phyloP scores from a whole-genome alignment of 1,139 yeast genomes.

The Saccharomyces uvarum region DNA sequence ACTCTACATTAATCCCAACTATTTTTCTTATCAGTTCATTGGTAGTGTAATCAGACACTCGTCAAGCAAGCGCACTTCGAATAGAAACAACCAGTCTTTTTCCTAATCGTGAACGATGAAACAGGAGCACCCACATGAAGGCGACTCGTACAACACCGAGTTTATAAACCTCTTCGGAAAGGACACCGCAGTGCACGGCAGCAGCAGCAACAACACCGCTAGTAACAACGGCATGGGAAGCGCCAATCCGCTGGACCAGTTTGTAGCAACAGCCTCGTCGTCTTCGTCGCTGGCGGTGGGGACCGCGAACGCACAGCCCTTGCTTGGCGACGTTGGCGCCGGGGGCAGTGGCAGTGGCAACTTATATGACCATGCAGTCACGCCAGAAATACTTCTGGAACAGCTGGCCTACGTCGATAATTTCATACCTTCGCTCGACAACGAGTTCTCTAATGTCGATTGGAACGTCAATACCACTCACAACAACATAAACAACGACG shows the following conservation, averaged over 20 bases:
- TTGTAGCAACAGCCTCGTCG: not conserved
- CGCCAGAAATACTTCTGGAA: constrained; percentile 63
- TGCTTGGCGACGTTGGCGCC: not conserved
- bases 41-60: not conserved
- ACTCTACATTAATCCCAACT: not conserved
- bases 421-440: constrained; percentile 47
- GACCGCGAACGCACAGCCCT: not conserved
- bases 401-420: constrained; percentile 72
- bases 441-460: constrained; percentile 25
- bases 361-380: constrained; percentile 16
- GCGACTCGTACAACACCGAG: not conserved
- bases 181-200: not conserved
- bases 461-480: constrained; percentile 17
- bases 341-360: not conserved
- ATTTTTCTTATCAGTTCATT: not conserved
- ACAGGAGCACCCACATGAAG: not conserved
- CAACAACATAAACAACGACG: not conserved
- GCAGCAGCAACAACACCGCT: not conserved
- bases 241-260: not conserved
- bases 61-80: not conserved
- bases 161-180: not conserved
- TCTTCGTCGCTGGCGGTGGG: not conserved
- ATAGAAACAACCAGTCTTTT: not conserved
- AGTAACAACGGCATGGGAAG: not conserved
- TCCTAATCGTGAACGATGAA: not conserved